Percentiles rank a stretch among this genome's conserved stretches.
phyloP scores from a whole-genome alignment of 2,329 filamentous ascomycete genomes.

The Colletotrichum sublineola region DNA sequence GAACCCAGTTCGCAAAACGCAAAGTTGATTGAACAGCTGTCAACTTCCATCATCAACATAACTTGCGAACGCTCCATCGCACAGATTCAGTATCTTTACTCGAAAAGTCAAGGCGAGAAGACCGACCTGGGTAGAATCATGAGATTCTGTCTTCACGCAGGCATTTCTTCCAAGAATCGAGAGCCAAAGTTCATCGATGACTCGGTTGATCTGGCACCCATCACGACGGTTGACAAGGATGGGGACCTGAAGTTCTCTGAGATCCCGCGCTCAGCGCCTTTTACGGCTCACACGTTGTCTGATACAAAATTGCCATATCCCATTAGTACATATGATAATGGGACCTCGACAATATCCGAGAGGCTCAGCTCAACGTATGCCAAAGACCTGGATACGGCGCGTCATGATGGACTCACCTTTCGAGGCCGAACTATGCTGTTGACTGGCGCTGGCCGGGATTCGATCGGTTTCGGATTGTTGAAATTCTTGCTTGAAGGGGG shows the following conservation, averaged over 20 bases:
- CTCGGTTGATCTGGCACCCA: slow-evolving; percentile 5
- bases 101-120: slow-evolving; percentile 95
- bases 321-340: slow-evolving; percentile 6
- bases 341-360: slow-evolving; percentile 1
- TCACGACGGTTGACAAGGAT: slow-evolving; percentile 3
- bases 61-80: slow-evolving; percentile 95
- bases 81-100: slow-evolving; percentile 99
- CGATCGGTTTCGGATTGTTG: slow-evolving; percentile 97
- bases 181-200: slow-evolving; percentile 22
- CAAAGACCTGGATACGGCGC: no score
- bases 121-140: slow-evolving; percentile 71
- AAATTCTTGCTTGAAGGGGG: slow-evolving; percentile 94
- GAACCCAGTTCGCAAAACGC: not conserved
- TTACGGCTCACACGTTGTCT: not conserved
- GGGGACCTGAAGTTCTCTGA: slow-evolving; percentile 10
- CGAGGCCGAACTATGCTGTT: slow-evolving; percentile 95
- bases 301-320: no score
- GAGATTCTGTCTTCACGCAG: slow-evolving; percentile 19
- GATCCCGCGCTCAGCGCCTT: not conserved
- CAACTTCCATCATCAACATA: slow-evolving; percentile 98
- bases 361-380: slow-evolving; percentile 68
- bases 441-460: slow-evolving; percentile 97
- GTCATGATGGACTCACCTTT: slow-evolving; percentile 82
- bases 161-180: slow-evolving; percentile 13
- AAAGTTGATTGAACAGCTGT: slow-evolving; percentile 65